Base-by-base conservation (phyloP, 106 monocot genomes). In the Phalaenopsis equestris region DNA sequence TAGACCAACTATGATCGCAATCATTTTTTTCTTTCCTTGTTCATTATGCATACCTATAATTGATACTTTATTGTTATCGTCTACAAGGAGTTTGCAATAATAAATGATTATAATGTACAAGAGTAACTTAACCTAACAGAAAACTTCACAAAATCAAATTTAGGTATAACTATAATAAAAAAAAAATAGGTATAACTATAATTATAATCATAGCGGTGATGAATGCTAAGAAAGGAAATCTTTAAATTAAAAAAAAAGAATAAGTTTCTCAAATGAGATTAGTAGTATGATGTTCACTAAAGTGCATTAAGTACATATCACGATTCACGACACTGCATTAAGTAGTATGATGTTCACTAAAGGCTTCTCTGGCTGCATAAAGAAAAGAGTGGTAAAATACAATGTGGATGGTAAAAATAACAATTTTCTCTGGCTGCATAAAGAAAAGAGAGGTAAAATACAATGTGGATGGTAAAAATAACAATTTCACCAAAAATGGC, bases 291-390 rank as follows among this genome's bases (percentile, higher is more conserved):
- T 30, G 30, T 30, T 30, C 30, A 30, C 30, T 30, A 30, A 30
- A 30, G 30, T 30, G 30, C 30, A 45, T 45, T 42, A 74, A 74
- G 45, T 21, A 46, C 84, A 87, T 94, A 99, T 94, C 98, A 99
- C 30, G 30, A 30, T 30, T 30, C 30, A 30, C 78, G 90, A 87
- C 83, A 93, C 80, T n/a, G n/a, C n/a, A n/a, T n/a, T n/a, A n/a
- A 30, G 30, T 30, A 30, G 30, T 30, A 30, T 30, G 30, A 30
- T 30, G 30, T 30, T 30, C 30, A 30, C 30, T 30, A 30, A 30
- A 30, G 77, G 80, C 75, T 88, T 94, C 57, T 88, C 88, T 38
- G 80, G 78, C 98, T 94, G 92, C 79, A 93, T 23, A 73, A 79
- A 80, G 56, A 82, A 75, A 80, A 49, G 14, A 84, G 23, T 65